Conservation (phyloP, 192 early-diverging fungal species). For the Linnemannia zychae region DNA sequence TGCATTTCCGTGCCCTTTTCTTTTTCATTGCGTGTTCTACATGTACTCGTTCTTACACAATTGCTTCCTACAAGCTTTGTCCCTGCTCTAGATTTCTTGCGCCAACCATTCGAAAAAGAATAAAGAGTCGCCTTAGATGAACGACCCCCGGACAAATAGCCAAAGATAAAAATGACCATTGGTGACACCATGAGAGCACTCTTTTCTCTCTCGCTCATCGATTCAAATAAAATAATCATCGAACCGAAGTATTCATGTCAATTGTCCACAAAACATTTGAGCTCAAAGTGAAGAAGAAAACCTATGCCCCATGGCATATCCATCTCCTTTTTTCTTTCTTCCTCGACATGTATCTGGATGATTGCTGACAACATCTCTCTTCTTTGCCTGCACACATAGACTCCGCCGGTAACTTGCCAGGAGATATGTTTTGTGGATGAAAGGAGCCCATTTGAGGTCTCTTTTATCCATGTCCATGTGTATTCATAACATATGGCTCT, state of each 20-base stretch:
- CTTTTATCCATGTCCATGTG: too few relatives aligned
- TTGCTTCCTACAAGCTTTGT: too few relatives aligned
- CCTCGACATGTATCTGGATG: not conserved
- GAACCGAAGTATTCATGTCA: not conserved
- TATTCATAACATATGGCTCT: too few relatives aligned
- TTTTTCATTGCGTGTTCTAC: too few relatives aligned
- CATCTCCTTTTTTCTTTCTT: not conserved
- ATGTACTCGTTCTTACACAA: too few relatives aligned
- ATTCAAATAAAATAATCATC: not conserved
- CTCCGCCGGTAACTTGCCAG: not conserved
- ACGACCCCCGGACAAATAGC: not conserved
- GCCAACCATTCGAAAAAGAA: not conserved
- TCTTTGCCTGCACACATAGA: too few relatives aligned
- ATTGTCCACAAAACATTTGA: not conserved
- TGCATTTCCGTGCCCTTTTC: too few relatives aligned
- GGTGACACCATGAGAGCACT: not conserved
- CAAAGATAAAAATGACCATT: slow-evolving; percentile 6
- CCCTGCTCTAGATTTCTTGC: too few relatives aligned
- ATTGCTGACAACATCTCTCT: slow-evolving; percentile 9
- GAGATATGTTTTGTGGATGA: too few relatives aligned
- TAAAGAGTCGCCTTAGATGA: not conserved
- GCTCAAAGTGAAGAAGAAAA: not conserved
- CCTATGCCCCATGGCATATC: not conserved
- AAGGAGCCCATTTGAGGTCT: too few relatives aligned
- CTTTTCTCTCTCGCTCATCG: not conserved